Conservation (phyloP, 768 basidiomycete genomes). For the Lactarius indigo region DNA sequence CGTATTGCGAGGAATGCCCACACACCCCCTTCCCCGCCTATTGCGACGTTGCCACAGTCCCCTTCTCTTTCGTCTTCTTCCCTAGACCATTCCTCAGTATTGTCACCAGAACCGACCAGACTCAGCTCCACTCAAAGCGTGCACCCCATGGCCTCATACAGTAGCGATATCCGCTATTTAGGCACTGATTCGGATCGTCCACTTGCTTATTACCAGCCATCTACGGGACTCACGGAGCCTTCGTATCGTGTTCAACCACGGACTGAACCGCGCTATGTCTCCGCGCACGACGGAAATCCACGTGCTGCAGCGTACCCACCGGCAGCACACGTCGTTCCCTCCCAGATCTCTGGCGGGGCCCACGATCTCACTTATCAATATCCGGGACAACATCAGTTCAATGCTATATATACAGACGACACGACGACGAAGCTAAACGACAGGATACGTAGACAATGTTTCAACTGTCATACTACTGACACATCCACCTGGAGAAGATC, state of each 20-base stretch:
- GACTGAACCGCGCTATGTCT: slow-evolving; percentile 20
- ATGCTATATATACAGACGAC: slow-evolving; percentile 64
- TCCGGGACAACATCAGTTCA: slow-evolving; percentile 38
- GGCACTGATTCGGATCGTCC: slow-evolving; percentile 21
- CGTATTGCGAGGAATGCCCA: slow-evolving; percentile 38
- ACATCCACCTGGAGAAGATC: slow-evolving; percentile 79
- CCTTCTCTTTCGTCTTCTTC: slow-evolving; percentile 59
- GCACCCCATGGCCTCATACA: slow-evolving; percentile 40
- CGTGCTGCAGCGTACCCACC: slow-evolving; percentile 26
- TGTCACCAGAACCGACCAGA: slow-evolving; percentile 52
- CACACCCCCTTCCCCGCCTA: slow-evolving; percentile 41
- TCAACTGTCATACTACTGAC: slow-evolving; percentile 83
- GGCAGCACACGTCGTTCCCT: slow-evolving; percentile 28
- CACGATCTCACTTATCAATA: slow-evolving; percentile 35
- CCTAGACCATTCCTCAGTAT: slow-evolving; percentile 55
- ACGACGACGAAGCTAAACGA: slow-evolving; percentile 78
- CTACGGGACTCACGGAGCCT: slow-evolving; percentile 5
- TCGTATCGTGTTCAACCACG: slow-evolving; percentile 25
- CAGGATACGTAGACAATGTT: slow-evolving; percentile 70
- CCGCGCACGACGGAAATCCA: slow-evolving; percentile 19
- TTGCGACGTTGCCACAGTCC: slow-evolving; percentile 52
- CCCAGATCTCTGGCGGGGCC: slow-evolving; percentile 20
- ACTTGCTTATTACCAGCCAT: slow-evolving; percentile 18
- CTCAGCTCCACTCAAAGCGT: slow-evolving; percentile 36
- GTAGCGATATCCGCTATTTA: slow-evolving; percentile 27